Evolutionary conservation across 2,329 filamentous ascomycete genomes (phyloP), one percentile per base, ranked within the genome.

Genomic region (Colletotrichum neosansevieriae): DNA sequence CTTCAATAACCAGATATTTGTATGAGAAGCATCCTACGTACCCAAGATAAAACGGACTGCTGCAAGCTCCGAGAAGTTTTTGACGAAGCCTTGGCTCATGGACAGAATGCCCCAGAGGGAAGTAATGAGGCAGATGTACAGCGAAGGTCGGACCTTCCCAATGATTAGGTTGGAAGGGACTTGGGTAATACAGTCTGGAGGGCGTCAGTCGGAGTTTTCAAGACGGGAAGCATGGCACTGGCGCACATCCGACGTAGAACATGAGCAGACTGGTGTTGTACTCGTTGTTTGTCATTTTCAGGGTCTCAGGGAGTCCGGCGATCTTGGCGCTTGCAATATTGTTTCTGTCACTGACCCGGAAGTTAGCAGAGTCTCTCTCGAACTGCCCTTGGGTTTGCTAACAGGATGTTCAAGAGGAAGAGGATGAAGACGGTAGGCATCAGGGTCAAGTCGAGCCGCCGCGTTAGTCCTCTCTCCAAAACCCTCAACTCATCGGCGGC

Each of bases 251-350:
- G 3, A 63, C 61, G 19, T 63, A 63, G 44, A 63, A 63, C 61
- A 63, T 63, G 50, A 63, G 42, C 2, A 71, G 21, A 7, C 44
- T 50, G 12, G 67, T 71, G 2, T 90, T 90, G 79, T 89, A 90
- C 67, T 89, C 86, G 70, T 88, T 85, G 34, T 82, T 81, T 11
- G 73, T 77, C 44, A 90, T 74, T 0, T 78, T 72, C 4, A 90
- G 80, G 42, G 87, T 86, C 45, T 80, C 80, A 56, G 86, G 83
- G 5, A 89, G 76, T 0, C 86, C 85, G 6, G 85, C 86, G 7
- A 89, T 74, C 70, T 81, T 83, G 2, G 86, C 86, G 74, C 89
- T 89, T 19, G 86, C 83, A 7, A 71, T 70, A 42, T 71, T 71
- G 11, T 77, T 79, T 47, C 73, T 69, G 60, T 79, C 76, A 0